Evolutionary conservation across 371 early-diverging fungal genomes (phyloP).

Genomic region (Nematocida ausubeli): DNA sequence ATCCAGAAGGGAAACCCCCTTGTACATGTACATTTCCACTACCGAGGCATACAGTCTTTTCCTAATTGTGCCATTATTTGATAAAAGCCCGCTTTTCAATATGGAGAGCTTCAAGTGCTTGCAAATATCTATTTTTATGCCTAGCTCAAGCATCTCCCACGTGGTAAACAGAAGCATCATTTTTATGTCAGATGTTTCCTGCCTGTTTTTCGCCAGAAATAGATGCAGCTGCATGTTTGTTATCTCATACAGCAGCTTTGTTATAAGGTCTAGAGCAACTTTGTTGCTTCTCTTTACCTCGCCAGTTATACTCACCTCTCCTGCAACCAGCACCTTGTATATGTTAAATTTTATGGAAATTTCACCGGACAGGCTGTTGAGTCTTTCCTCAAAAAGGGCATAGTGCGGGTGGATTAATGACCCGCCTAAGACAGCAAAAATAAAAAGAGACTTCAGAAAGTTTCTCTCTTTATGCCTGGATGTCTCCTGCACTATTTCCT

Average conservation of each 20-base stretch:
- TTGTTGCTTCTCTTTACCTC: neutral
- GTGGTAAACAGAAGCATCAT: constrained; percentile 17
- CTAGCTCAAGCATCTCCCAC: constrained; percentile 34
- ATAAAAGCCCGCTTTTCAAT: neutral
- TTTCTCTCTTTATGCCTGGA: constrained; percentile 8
- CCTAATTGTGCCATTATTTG: neutral
- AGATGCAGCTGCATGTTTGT: neutral
- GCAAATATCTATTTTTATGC: neutral
- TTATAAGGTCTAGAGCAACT: neutral
- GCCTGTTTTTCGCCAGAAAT: constrained; percentile 1
- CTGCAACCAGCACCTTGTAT: constrained; percentile 23
- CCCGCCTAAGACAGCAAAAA: constrained; percentile 35
- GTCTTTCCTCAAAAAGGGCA: neutral
- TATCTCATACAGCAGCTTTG: neutral
- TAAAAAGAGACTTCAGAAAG: constrained; percentile 31
- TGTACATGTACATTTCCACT: neutral
- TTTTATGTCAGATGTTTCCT: neutral
- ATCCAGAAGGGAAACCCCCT: neutral
- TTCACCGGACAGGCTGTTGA: neutral
- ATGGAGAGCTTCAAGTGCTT: neutral
- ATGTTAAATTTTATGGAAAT: constrained; percentile 17
- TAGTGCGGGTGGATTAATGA: neutral
- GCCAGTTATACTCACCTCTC: constrained; percentile 14
- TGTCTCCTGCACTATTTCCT: neutral
- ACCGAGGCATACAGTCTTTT: neutral